Evolutionary conservation across 1,284 basidiomycete genomes (phyloP), one percentile per base, ranked within the genome.

Genomic region (Rhodotorula sp.): DNA sequence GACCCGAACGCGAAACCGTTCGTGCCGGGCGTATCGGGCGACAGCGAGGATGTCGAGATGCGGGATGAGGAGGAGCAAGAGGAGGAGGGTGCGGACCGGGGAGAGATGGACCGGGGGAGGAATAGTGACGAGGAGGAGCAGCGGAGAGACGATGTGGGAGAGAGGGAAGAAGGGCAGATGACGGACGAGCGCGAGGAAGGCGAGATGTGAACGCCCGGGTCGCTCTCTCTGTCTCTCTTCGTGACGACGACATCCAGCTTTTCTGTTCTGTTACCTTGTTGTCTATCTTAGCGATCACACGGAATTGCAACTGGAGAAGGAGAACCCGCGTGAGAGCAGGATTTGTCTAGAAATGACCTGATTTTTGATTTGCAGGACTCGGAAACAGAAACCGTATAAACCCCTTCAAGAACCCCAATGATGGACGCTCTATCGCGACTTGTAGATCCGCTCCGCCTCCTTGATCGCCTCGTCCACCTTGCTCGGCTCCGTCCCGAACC

Each of bases 381-480:
- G 18, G 2, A 10, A 23, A 52, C 51, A 52, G 21, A 52, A n/a
- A 52, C 23, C 18, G 23, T 23, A 14, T 52, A n/a, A 52, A 14
- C 23, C 21, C 54, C n/a, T 16, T 26, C 12, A 8, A 56, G 54
- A 26, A 18, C 10, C 29, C 29, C 54, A 29, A 4, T 5, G 2
- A 34, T 7, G 29, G 47, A 31, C 16, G 21, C 26, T 51, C 60
- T 49, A 31, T 31, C 68, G 52, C 58, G 63, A 58, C 6, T 56
- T 47, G 46, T 65, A 73, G n/a, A 69, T 48, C 65, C 61, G 58
- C 65, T 69, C 58, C 15, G 74, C 74, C 43, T 49, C 61, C 43
- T 43, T 81, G 48, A 95, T 79, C 2, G 92, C 94, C 72, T 92
- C 91, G 29, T 86, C 82, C 4, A 93, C 83, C 81, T 87, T 90